Evolutionary conservation across 169 alveolate genomes (phyloP).

Genomic region (Perkinsus olseni): DNA sequence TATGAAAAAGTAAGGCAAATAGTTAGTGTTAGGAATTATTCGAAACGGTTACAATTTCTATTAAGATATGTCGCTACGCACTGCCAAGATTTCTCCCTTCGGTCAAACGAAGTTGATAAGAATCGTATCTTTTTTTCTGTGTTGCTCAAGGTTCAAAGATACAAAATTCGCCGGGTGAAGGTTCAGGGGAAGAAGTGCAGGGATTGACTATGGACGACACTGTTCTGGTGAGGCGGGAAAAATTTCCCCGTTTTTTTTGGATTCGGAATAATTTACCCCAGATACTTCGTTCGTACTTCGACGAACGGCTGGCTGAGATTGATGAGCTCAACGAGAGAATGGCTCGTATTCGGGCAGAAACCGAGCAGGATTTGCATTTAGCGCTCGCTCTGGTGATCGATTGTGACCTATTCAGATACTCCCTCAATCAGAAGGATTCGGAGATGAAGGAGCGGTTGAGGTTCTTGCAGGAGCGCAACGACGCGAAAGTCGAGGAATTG

Average conservation of each 20-base stretch:
- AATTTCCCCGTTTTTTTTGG: too few relatives aligned
- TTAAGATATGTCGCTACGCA: too few relatives aligned
- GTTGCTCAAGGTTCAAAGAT: too few relatives aligned
- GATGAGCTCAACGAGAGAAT: not conserved
- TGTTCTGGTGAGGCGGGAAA: not conserved
- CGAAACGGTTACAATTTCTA: too few relatives aligned
- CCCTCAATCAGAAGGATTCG: not conserved
- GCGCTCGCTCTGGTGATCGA: not conserved
- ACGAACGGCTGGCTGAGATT: not conserved
- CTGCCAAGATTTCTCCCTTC: too few relatives aligned
- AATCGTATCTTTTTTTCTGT: too few relatives aligned
- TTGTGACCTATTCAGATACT: not conserved
- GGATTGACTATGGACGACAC: not conserved
- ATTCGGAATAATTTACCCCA: not conserved
- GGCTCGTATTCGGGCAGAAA: not conserved
- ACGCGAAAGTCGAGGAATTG: not conserved
- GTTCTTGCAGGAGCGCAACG: not conserved
- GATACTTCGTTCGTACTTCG: not conserved
- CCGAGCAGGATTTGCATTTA: not conserved
- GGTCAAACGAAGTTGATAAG: too few relatives aligned
- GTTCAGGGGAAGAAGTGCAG: not conserved
- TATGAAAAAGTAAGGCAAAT: too few relatives aligned
- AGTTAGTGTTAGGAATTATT: too few relatives aligned
- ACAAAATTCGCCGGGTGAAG: too few relatives aligned
- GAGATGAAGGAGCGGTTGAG: not conserved